Conservation (phyloP, 2,329 filamentous ascomycete genomes). For the Pseudopithomyces maydicus region DNA sequence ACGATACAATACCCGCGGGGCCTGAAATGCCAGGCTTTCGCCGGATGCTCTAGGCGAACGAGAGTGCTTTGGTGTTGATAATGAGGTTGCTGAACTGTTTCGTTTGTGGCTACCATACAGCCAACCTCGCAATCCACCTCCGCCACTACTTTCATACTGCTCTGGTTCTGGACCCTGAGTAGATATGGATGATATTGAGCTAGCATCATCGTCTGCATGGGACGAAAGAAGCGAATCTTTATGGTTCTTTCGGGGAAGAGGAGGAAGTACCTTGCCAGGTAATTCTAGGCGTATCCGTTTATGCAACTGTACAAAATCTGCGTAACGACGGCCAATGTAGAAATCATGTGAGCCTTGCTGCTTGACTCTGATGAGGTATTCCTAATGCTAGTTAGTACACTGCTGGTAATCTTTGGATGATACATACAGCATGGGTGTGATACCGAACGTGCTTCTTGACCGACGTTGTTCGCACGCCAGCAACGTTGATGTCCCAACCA, state of each 20-base stretch:
- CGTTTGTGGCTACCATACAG: constrained; percentile 49
- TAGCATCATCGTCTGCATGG: constrained; percentile 70
- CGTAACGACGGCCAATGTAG: constrained; percentile 84
- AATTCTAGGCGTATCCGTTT: constrained; percentile 81
- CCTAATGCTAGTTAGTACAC: constrained; percentile 53
- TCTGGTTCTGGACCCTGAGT: constrained; percentile 62
- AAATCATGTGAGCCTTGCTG: constrained; percentile 74
- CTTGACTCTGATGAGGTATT: constrained; percentile 89
- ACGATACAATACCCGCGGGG: constrained; percentile 70
- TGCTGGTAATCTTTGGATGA: not conserved
- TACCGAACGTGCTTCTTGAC: constrained; percentile 86
- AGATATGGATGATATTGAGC: constrained; percentile 80
- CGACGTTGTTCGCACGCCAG: constrained; percentile 79
- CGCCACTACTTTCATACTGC: constrained; percentile 32
- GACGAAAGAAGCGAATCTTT: constrained; percentile 66
- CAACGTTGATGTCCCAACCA: constrained; percentile 96
- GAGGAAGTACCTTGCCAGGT: constrained; percentile 85
- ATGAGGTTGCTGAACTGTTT: constrained; percentile 47
- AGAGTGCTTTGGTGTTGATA: constrained; percentile 21
- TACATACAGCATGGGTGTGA: constrained; percentile 84
- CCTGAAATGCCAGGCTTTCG: constrained; percentile 36
- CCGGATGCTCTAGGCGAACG: constrained; percentile 41
- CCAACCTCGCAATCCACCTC: constrained; percentile 52
- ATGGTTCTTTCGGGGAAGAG: constrained; percentile 91
- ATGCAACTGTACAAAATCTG: constrained; percentile 82